These are phyloP conservation scores for Canavalia gladiata DNA, from an alignment of 306 rosid species.

Conservation along the genomic window DNA sequence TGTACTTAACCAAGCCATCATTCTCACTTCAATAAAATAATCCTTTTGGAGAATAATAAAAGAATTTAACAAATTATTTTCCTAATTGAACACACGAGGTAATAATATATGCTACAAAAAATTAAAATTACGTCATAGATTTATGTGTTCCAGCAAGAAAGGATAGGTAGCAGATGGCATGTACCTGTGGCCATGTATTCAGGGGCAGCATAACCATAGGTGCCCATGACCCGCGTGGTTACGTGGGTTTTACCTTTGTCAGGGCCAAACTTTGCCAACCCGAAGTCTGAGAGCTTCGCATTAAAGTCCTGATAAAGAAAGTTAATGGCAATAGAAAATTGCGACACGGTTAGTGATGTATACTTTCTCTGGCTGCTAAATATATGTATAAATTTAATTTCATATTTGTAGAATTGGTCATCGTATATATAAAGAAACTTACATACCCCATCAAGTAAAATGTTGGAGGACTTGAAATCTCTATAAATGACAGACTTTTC, in stretches of 20 bases:
- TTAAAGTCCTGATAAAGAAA: constrained; percentile 54
- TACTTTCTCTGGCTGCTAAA: not conserved
- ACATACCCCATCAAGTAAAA: constrained; percentile 72
- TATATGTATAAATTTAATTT: no score
- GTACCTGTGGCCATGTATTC: constrained; percentile 85
- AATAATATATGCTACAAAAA: no score
- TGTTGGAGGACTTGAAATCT: constrained; percentile 89
- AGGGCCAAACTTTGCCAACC: constrained; percentile 88
- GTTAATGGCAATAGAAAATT: not conserved
- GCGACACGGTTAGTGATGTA: not conserved
- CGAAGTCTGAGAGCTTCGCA: constrained; percentile 89
- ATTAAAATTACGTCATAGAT: no score
- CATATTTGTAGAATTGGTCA: not conserved
- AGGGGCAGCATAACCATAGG: constrained; percentile 90
- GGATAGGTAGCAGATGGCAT: no score
- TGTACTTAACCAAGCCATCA: no score
- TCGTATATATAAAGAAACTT: not conserved
- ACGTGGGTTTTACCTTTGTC: constrained; percentile 70
- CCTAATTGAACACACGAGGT: no score
- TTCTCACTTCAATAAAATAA: no score
- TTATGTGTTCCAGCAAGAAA: no score
- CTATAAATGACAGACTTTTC: constrained; percentile 80
- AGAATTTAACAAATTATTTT: no score
- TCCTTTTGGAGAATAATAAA: no score
- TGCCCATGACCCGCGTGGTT: constrained; percentile 76